A percentile compares a stretch with the other conserved stretches of the same genome.
Evolutionary conservation across 2,329 filamentous ascomycete genomes (phyloP).

Genomic region (Colletotrichum lindemuthianum): DNA sequence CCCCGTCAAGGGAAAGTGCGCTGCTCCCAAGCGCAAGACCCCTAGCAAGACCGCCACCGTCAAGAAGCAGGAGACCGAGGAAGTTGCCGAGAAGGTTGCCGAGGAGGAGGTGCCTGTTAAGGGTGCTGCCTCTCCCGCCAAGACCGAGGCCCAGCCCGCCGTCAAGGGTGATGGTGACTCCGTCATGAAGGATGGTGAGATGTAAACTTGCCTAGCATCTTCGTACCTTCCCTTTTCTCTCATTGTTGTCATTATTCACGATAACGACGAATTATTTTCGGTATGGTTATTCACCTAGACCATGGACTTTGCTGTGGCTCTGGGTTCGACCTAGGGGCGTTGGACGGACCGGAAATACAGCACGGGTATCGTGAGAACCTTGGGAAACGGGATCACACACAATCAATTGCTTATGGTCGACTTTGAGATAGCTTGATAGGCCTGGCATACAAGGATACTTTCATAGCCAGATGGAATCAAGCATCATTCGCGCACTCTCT

Average conservation of each 20-base stretch:
- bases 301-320: not conserved
- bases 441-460: too few species aligned
- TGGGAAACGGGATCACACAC: too few species aligned
- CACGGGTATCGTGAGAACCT: too few species aligned
- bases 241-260: too few species aligned
- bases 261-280: not conserved
- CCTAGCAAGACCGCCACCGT: conserved; percentile 1
- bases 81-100: not conserved
- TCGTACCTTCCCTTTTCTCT: not conserved
- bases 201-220: not conserved
- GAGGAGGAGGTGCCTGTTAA: conserved; percentile 17
- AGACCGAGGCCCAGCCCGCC: conserved; percentile 26
- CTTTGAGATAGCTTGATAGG: too few species aligned
- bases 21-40: conserved; percentile 14
- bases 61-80: not conserved
- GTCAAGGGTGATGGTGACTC: conserved; percentile 14
- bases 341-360: too few species aligned
- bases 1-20: conserved; percentile 32
- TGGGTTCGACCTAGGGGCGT: not conserved
- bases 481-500: too few species aligned
- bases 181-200: conserved; percentile 19
- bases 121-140: not conserved
- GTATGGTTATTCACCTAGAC: not conserved
- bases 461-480: too few species aligned
- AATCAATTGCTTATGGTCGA: too few species aligned